phyloP scores from a whole-genome alignment of 2,329 filamentous ascomycete genomes.

The Penicillium sp. region DNA sequence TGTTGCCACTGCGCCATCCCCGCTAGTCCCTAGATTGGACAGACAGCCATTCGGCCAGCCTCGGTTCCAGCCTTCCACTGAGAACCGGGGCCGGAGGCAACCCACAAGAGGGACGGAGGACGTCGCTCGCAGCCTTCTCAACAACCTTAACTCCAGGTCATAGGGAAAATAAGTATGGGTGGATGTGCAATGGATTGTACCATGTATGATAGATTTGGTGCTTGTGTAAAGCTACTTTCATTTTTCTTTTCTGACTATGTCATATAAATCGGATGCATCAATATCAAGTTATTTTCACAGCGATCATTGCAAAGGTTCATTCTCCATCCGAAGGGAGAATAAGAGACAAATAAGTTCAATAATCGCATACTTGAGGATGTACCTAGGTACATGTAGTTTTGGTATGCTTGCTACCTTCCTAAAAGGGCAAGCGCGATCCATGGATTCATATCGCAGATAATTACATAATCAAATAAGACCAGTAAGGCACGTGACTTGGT shows the following conservation, averaged over 20 bases:
- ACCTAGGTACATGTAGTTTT: background rate
- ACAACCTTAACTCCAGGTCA: conserved; percentile 24
- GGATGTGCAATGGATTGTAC: conserved; percentile 26
- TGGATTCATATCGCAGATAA: background rate
- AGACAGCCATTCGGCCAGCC: conserved; percentile 13
- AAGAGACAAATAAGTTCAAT: background rate
- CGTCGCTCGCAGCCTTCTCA: conserved; percentile 31
- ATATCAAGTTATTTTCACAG: conserved; percentile 9
- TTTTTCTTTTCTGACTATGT: conserved; percentile 23
- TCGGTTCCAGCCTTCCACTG: conserved; percentile 13
- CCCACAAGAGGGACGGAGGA: conserved; percentile 24
- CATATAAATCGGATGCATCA: conserved; percentile 21
- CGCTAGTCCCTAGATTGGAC: conserved; percentile 32
- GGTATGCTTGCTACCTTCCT: background rate
- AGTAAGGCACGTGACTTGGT: conserved; percentile 9
- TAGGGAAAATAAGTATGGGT: conserved; percentile 2
- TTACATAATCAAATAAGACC: background rate
- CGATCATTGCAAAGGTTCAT: background rate
- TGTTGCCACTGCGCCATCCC: conserved; percentile 21
- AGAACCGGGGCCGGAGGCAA: conserved; percentile 3
- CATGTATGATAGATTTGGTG: conserved; percentile 29
- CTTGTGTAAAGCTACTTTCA: conserved; percentile 28
- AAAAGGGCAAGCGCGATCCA: background rate
- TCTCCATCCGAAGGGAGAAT: background rate
- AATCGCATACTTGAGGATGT: background rate